Conservation (phyloP, 257 asterid species). For the Solanum ahanhuiri region DNA sequence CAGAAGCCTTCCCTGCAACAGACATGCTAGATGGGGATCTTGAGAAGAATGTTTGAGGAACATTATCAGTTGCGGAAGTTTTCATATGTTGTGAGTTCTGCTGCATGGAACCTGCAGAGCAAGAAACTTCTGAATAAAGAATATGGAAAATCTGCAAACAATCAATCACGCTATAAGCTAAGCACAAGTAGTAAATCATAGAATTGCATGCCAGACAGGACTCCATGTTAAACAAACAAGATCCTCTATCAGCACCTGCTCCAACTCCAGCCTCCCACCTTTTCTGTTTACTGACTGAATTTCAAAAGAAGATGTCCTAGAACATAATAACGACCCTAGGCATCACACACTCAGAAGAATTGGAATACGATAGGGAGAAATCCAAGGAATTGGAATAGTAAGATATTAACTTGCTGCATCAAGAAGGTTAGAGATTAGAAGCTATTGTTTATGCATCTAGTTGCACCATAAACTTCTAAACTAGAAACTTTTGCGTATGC, state of each 20-base stretch:
- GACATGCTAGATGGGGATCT: slow-evolving; percentile 41
- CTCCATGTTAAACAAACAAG: background rate
- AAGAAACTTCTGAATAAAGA: background rate
- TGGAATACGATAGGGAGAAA: background rate
- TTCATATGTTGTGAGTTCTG: slow-evolving; percentile 33
- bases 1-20: slow-evolving; percentile 83
- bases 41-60: slow-evolving; percentile 37
- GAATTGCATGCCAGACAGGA: background rate
- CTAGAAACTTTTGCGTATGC: background rate
- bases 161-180: background rate
- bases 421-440: background rate
- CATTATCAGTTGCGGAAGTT: slow-evolving; percentile 25
- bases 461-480: background rate
- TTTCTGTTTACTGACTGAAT: background rate
- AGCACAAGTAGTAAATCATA: background rate
- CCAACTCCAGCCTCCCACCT: background rate
- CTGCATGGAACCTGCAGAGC: slow-evolving; percentile 31
- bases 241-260: background rate
- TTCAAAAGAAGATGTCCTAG: background rate
- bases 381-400: background rate
- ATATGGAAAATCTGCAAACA: background rate
- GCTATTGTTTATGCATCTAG: background rate
- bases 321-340: background rate
- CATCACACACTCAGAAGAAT: background rate
- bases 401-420: background rate